These are phyloP conservation scores for Hyaloscypha bicolor DNA, from an alignment of 495 filamentous ascomycete genomes.

Conservation along the genomic window DNA sequence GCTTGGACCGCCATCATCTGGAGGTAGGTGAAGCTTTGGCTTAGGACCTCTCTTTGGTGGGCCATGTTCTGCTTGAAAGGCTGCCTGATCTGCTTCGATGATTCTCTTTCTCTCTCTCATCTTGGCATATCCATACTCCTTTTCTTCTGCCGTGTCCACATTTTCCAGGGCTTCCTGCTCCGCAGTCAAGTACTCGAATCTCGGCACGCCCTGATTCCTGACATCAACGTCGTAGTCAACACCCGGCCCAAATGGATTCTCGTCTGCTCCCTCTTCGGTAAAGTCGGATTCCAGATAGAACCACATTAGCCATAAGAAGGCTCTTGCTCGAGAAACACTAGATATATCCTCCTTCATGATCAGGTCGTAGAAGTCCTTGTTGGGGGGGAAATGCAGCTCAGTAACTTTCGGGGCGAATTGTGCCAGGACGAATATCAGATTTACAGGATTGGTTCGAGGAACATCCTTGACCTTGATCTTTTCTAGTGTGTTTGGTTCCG, in stretches of 20 bases:
- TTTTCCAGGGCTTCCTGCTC: conserved; percentile 84
- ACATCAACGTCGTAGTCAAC: conserved; percentile 60
- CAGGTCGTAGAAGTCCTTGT: conserved; percentile 91
- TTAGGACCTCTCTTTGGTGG: conserved; percentile 53
- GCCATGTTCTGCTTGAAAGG: conserved; percentile 41
- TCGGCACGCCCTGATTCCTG: conserved; percentile 78
- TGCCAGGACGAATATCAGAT: conserved; percentile 93
- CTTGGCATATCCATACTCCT: conserved; percentile 84
- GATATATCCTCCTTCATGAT: conserved; percentile 87
- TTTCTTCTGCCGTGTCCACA: conserved; percentile 83
- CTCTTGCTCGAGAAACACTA: conserved; percentile 80
- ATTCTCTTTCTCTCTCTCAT: conserved; percentile 79
- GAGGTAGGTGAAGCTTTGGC: conserved; percentile 56
- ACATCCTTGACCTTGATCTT: conserved; percentile 68
- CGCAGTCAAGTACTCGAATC: conserved; percentile 72
- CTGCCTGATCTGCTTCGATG: conserved; percentile 52
- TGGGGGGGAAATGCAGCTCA: conserved; percentile 85
- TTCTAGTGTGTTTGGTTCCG: conserved; percentile 82
- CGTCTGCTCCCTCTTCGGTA: conserved; percentile 73
- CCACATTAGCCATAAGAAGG: conserved; percentile 99
- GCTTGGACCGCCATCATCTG: conserved; percentile 54
- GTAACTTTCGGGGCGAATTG: conserved; percentile 90
- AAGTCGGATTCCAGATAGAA: conserved; percentile 98
- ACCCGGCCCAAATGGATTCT: conserved; percentile 89
- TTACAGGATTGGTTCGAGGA: conserved; percentile 94